phyloP scores from a whole-genome alignment of 305 asterid species.

The Striga hermonthica region DNA sequence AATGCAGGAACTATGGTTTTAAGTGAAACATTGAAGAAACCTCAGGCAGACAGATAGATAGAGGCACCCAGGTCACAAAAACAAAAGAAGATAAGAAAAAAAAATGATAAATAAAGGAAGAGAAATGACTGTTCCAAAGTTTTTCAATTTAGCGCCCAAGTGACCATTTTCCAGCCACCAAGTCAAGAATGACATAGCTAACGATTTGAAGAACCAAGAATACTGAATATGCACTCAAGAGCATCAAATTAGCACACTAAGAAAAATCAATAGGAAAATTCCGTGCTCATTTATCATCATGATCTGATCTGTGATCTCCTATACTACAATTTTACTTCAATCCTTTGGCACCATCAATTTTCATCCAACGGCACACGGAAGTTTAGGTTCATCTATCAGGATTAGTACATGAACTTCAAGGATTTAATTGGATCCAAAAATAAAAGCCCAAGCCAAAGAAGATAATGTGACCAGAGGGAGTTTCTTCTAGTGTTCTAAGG shows the following conservation, averaged over 20 bases:
- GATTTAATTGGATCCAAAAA: no score
- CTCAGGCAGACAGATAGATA: no score
- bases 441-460: neutral
- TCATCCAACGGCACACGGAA: no score
- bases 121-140: neutral
- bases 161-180: neutral
- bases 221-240: slow-evolving; percentile 3
- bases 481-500: no score
- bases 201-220: neutral
- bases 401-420: no score
- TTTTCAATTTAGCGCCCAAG: slow-evolving; percentile 16
- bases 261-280: neutral
- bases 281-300: neutral
- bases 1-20: neutral
- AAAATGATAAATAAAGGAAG: no score
- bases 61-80: no score
- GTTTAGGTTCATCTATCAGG: no score
- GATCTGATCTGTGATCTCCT: neutral
- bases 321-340: no score
- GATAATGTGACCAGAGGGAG: no score
- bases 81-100: neutral
- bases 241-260: neutral
- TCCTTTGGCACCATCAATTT: no score
- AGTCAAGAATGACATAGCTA: neutral
- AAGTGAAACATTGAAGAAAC: no score